These are phyloP conservation scores for Sclerospora graminicola DNA, from an alignment of 352 stramenopile genomes.

Conservation along the genomic window DNA sequence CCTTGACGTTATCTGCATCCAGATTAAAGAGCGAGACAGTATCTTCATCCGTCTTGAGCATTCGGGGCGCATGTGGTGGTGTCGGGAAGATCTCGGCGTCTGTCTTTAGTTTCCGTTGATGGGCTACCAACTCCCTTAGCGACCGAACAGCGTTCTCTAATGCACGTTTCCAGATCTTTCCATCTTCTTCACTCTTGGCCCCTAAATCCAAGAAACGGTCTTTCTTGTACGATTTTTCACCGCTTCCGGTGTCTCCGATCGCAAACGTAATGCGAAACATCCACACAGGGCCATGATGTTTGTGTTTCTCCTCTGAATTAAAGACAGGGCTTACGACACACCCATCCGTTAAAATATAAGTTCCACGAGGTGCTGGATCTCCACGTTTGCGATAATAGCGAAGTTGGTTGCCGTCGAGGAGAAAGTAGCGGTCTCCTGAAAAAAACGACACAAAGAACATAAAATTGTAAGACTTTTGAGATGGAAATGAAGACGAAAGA, in stretches of 20 bases:
- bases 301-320: conserved; percentile 85
- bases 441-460: conserved; percentile 3
- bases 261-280: conserved; percentile 87
- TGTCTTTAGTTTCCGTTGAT: conserved; percentile 66
- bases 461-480: no score
- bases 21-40: conserved; percentile 80
- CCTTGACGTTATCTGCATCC: conserved; percentile 74
- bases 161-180: conserved; percentile 71
- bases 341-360: conserved; percentile 77
- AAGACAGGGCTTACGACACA: conserved; percentile 74
- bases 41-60: conserved; percentile 77
- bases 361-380: conserved; percentile 67
- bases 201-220: conserved; percentile 80
- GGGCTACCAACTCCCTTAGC: conserved; percentile 54
- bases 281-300: conserved; percentile 77
- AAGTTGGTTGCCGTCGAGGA: conserved; percentile 78
- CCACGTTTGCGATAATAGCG: conserved; percentile 83
- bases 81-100: conserved; percentile 70
- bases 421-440: conserved; percentile 79
- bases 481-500: conserved; percentile 4
- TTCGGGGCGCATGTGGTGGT: conserved; percentile 41
- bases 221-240: conserved; percentile 85
- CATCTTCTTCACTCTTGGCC: conserved; percentile 75
- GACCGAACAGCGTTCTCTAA: conserved; percentile 74
- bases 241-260: conserved; percentile 38